phyloP scores from a whole-genome alignment of 1,139 yeast species.

The Taphrina flavorubra region DNA sequence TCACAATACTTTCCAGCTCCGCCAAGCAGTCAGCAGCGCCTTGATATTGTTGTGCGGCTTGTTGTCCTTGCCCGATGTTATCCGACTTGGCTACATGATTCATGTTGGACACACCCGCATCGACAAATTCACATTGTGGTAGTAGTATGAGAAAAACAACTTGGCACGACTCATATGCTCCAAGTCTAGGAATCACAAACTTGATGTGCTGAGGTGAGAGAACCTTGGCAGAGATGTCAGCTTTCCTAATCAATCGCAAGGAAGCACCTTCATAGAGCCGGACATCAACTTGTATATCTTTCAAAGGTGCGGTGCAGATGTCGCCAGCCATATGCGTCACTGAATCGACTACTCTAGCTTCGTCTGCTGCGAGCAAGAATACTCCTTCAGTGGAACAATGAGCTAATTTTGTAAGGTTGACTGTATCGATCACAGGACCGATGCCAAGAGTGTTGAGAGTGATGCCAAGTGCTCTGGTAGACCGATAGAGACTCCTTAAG shows the following conservation, averaged over 20 bases:
- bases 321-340: not conserved
- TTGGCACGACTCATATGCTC: conserved; percentile 11
- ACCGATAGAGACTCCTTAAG: not conserved
- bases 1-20: conserved; percentile 10
- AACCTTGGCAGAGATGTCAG: not conserved
- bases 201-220: conserved; percentile 6
- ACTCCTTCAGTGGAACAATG: conserved; percentile 1
- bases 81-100: too few species aligned
- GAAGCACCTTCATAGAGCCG: conserved; percentile 9
- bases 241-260: not conserved
- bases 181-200: conserved; percentile 6
- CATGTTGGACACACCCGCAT: too few species aligned
- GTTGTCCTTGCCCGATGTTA: too few species aligned
- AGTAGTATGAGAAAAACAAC: not conserved
- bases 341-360: not conserved
- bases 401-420: not conserved
- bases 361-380: not conserved
- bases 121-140: too few species aligned
- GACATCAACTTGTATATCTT: not conserved
- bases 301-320: not conserved
- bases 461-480: not conserved
- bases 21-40: not conserved
- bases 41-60: too few species aligned
- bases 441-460: conserved; percentile 4
- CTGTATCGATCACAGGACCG: conserved; percentile 2